Conservation (phyloP, 768 basidiomycete species). For the Paxillus rubicundulus region DNA sequence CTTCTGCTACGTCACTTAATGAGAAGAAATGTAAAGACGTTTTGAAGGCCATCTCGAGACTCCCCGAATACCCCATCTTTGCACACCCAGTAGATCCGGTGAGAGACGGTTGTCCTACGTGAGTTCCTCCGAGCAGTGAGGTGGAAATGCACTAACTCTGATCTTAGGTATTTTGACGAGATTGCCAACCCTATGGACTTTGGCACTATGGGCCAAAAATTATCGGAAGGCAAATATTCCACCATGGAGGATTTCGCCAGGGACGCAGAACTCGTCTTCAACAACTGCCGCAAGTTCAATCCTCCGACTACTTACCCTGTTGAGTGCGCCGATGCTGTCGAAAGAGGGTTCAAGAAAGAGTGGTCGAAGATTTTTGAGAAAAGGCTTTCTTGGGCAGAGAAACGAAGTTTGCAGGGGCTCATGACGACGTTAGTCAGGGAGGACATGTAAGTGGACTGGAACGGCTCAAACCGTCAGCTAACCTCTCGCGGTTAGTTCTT, state of each 20-base stretch:
- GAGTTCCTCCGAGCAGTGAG: slow-evolving; percentile 31
- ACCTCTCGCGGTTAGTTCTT: slow-evolving; percentile 46
- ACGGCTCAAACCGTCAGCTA: not conserved
- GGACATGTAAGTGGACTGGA: slow-evolving; percentile 47
- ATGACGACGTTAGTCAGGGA: slow-evolving; percentile 71
- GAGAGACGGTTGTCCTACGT: slow-evolving; percentile 88
- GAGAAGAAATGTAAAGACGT: slow-evolving; percentile 82
- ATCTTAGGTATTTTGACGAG: slow-evolving; percentile 81
- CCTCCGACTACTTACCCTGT: slow-evolving; percentile 74
- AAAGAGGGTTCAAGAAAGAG: slow-evolving; percentile 77
- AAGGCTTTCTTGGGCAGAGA: slow-evolving; percentile 76
- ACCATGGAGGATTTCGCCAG: slow-evolving; percentile 80
- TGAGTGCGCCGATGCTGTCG: slow-evolving; percentile 68
- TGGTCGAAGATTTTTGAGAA: slow-evolving; percentile 77
- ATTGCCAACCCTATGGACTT: slow-evolving; percentile 94
- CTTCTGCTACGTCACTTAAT: slow-evolving; percentile 56
- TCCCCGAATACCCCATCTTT: slow-evolving; percentile 75
- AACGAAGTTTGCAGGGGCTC: slow-evolving; percentile 68
- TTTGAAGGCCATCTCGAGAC: slow-evolving; percentile 53
- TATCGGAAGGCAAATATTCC: slow-evolving; percentile 64
- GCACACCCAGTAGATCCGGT: slow-evolving; percentile 79
- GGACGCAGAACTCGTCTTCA: slow-evolving; percentile 81
- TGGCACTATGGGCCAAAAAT: slow-evolving; percentile 69
- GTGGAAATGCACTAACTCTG: slow-evolving; percentile 3
- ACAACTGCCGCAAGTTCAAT: slow-evolving; percentile 93